Conservation (phyloP, 768 basidiomycete species). For the Podaxis sp. region DNA sequence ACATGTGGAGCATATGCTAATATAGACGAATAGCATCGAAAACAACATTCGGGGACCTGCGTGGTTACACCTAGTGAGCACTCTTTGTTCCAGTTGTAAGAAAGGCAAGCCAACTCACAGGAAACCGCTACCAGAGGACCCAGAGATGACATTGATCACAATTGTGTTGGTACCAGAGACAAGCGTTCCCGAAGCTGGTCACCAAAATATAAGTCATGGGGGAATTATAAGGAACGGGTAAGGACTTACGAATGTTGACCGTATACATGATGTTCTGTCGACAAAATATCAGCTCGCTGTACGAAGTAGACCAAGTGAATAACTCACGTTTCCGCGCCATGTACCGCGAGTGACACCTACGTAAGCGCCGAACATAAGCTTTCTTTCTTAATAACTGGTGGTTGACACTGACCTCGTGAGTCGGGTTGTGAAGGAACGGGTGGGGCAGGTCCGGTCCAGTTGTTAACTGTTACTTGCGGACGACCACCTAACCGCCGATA, state of each 20-base stretch:
- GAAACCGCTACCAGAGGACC: conserved; percentile 29
- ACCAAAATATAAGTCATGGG: not conserved
- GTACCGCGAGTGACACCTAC: conserved; percentile 34
- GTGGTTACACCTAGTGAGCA: not conserved
- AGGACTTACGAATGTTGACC: conserved; percentile 31
- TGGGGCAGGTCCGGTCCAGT: conserved; percentile 29
- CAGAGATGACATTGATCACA: conserved; percentile 32
- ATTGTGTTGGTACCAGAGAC: conserved; percentile 29
- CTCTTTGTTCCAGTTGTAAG: not conserved
- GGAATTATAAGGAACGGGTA: not conserved
- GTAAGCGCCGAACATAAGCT: not conserved
- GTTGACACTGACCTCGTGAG: conserved; percentile 22
- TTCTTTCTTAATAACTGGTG: not conserved
- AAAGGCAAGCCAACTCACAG: conserved; percentile 23
- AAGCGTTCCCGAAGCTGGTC: conserved; percentile 28
- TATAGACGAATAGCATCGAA: conserved; percentile 30
- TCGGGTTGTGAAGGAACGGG: conserved; percentile 31
- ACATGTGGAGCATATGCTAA: conserved; percentile 5
- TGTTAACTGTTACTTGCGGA: conserved; percentile 30
- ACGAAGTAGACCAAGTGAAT: not conserved
- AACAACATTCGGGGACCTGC: conserved; percentile 30
- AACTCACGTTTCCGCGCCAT: conserved; percentile 34
- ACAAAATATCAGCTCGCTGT: not conserved
- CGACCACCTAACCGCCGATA: conserved; percentile 24
- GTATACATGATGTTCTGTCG: conserved; percentile 33